Base-by-base conservation (phyloP, 1,284 basidiomycete species). In the Rhodotorula sp. region DNA sequence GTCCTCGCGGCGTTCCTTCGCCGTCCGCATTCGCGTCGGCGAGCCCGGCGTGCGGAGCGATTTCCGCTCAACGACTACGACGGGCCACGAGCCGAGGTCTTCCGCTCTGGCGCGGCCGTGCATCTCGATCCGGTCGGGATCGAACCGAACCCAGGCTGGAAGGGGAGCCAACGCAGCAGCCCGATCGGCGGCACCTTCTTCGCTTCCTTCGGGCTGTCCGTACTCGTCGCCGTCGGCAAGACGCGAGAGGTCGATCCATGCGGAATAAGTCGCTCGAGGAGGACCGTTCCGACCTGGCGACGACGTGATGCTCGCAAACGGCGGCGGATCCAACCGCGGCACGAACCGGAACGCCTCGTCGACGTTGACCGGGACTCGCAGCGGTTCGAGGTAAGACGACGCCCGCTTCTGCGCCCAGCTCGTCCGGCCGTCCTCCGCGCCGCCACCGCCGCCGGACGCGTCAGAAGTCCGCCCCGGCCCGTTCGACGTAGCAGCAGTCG, bases 41-140 rank as follows among this genome's bases (percentile, higher is more conserved):
- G 65, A 67, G 0, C 71, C 71, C 0, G 71, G 66, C 22, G 64
- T 66, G 45, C 67, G 60, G 53, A 64, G 60, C 60, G 37, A 51
- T 60, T 73, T 73, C 18, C 69, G 64, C 62, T 74, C 73, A 55
- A 74, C 18, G 22, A 74, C 64, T 33, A 68, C 64, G 57, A 72
- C 53, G 12, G 56, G 56, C 42, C 67, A 48, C 18, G 56, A 29
- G 0, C 73, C 73, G 44, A 59, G 63, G 59, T 72, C 70, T 10
- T n/a, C 30, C 10, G 59, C n/a, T 3, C 68, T 46, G 30, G 70
- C 63, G 12, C 63, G 51, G 6, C 73, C 73, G 29, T 48, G 68
- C 44, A 75, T 45, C 60, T 75, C 67, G 46, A 75, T 61, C 26
- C 64, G 37, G 17, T 30, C 56, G 29, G 45, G 20, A 53, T 71